Evolutionary conservation across 2,329 filamentous ascomycete genomes (phyloP).

Genomic region (Ceratocystis alfenasii): DNA sequence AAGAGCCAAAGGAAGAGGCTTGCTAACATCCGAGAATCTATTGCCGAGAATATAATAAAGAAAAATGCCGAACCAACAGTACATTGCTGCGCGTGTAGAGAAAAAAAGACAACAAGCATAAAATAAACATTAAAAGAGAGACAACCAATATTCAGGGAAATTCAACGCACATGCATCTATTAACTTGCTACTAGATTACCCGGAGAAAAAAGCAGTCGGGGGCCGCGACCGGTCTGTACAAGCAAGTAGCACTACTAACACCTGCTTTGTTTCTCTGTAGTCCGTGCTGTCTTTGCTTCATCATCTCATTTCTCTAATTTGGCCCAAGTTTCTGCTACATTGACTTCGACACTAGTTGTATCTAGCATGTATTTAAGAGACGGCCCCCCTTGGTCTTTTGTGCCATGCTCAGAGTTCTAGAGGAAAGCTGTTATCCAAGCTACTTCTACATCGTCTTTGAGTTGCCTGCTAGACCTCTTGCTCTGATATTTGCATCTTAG

Average conservation of each 20-base stretch:
- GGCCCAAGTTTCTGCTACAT: background rate
- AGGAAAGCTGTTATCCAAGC: background rate
- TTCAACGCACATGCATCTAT: background rate
- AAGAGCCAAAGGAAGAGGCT: background rate
- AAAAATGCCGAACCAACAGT: no score
- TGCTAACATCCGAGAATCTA: no score
- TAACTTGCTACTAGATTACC: background rate
- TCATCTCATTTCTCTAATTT: background rate
- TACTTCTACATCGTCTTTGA: background rate
- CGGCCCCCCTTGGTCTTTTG: background rate
- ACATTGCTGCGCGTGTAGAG: no score
- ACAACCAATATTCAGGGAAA: background rate
- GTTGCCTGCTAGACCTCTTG: background rate
- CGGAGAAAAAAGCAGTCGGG: background rate
- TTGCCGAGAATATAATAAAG: no score
- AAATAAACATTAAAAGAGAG: background rate
- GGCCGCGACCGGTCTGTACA: background rate
- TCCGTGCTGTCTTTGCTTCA: constrained; percentile 4
- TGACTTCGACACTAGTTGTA: background rate
- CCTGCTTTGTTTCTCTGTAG: background rate
- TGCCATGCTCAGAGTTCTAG: background rate
- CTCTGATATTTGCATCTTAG: background rate
- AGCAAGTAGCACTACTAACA: background rate
- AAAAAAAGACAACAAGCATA: background rate
- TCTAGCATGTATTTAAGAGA: background rate